Evolutionary conservation across 2,329 filamentous ascomycete genomes (phyloP).

Genomic region (Calycina marina): DNA sequence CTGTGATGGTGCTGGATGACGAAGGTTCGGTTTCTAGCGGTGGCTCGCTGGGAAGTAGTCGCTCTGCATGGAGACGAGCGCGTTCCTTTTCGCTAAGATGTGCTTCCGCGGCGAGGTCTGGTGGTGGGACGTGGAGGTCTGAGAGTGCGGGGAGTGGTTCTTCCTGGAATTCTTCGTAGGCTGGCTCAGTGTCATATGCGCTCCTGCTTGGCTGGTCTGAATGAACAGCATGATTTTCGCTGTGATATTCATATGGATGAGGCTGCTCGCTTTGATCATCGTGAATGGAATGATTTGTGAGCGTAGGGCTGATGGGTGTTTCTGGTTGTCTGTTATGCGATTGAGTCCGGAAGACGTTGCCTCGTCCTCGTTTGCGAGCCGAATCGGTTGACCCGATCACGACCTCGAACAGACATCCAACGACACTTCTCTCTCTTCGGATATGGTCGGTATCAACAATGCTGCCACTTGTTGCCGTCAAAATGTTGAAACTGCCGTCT

Average conservation of each 20-base stretch:
- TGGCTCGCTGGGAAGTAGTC: slow-evolving; percentile 69
- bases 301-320: slow-evolving; percentile 6
- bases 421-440: slow-evolving; percentile 80
- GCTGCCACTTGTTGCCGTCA: slow-evolving; percentile 44
- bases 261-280: slow-evolving; percentile 7
- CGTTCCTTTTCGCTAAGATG: slow-evolving; percentile 69
- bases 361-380: slow-evolving; percentile 21
- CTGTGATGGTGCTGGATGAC: slow-evolving; percentile 23
- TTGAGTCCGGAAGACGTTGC: slow-evolving; percentile 8
- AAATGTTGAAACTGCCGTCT: slow-evolving; percentile 29
- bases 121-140: slow-evolving; percentile 41
- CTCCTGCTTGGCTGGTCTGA: slow-evolving; percentile 15
- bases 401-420: slow-evolving; percentile 73
- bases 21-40: slow-evolving; percentile 34
- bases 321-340: slow-evolving; percentile 11
- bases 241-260: slow-evolving; percentile 21
- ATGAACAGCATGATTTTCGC: slow-evolving; percentile 20
- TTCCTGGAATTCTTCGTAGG: slow-evolving; percentile 22
- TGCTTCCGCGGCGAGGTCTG: slow-evolving; percentile 43
- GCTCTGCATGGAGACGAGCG: slow-evolving; percentile 60
- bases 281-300: slow-evolving; percentile 4
- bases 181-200: slow-evolving; percentile 24
- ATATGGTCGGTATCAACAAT: slow-evolving; percentile 82
- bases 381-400: slow-evolving; percentile 78
- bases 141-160: slow-evolving; percentile 22